Percentiles rank a stretch among this genome's conserved stretches.
Evolutionary conservation across 768 basidiomycete genomes (phyloP).

Genomic region (Mycena metata): DNA sequence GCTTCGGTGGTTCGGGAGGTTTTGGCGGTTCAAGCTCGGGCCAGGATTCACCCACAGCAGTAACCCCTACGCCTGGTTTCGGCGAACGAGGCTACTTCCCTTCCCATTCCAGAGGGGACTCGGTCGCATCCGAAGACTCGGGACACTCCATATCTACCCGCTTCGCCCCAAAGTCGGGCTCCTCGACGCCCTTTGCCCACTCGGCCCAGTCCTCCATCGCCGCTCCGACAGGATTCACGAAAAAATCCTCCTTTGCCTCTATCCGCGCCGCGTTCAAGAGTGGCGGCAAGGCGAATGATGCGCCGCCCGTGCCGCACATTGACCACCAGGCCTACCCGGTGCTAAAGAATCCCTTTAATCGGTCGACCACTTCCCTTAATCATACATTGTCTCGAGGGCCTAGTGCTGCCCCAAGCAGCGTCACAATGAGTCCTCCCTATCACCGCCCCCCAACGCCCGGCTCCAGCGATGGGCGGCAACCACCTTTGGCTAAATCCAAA

Average conservation of each 20-base stretch:
- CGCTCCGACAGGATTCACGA: constrained; percentile 73
- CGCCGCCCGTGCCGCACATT: constrained; percentile 82
- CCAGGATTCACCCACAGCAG: constrained; percentile 74
- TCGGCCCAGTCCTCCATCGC: constrained; percentile 80
- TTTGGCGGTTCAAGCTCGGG: constrained; percentile 57
- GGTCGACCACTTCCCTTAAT: constrained; percentile 82
- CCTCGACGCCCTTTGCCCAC: constrained; percentile 72
- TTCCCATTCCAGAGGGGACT: constrained; percentile 82
- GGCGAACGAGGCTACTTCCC: constrained; percentile 73
- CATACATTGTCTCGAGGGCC: constrained; percentile 55
- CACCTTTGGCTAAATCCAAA: constrained; percentile 59
- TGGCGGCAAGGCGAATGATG: constrained; percentile 65
- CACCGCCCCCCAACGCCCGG: constrained; percentile 74
- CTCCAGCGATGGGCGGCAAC: constrained; percentile 57
- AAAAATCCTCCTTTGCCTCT: constrained; percentile 89
- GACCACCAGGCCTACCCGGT: constrained; percentile 79
- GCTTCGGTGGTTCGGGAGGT: constrained; percentile 44
- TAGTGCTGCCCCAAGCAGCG: constrained; percentile 50
- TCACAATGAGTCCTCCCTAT: constrained; percentile 64
- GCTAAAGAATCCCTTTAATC: constrained; percentile 86
- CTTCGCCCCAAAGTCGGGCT: constrained; percentile 55
- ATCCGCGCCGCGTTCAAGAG: constrained; percentile 90
- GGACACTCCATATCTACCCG: constrained; percentile 69
- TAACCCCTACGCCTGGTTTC: constrained; percentile 61
- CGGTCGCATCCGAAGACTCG: constrained; percentile 84